Conservation (phyloP, 768 basidiomycete species). For the Hypholoma fasciculare region DNA sequence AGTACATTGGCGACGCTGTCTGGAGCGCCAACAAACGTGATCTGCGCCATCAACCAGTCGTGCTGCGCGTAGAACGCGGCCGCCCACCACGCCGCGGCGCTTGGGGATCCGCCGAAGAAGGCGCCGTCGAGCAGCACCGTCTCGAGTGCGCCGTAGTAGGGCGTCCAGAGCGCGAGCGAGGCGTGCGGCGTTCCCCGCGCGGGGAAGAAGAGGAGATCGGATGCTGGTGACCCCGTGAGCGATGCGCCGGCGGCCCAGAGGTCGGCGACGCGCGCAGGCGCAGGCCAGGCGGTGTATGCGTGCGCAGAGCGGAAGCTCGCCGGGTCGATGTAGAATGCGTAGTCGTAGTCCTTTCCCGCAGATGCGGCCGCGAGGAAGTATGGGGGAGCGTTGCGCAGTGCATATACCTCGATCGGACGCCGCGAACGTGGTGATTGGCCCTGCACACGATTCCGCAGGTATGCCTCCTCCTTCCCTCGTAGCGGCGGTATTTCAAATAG, state of each 20-base stretch:
- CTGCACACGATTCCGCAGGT: slow-evolving; percentile 40
- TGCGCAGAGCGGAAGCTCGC: slow-evolving; percentile 49
- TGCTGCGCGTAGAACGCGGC: slow-evolving; percentile 50
- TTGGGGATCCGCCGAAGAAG: slow-evolving; percentile 53
- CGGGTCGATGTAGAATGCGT: slow-evolving; percentile 59
- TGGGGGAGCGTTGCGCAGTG: slow-evolving; percentile 53
- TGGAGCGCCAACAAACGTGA: slow-evolving; percentile 55
- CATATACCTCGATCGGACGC: slow-evolving; percentile 50
- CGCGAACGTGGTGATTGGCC: slow-evolving; percentile 39
- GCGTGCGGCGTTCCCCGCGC: slow-evolving; percentile 34
- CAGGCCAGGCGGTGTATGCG: slow-evolving; percentile 47
- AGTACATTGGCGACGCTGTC: slow-evolving; percentile 29
- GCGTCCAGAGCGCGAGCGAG: slow-evolving; percentile 38
- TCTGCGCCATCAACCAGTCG: slow-evolving; percentile 44
- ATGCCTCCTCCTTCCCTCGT: slow-evolving; percentile 28
- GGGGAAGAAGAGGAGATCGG: slow-evolving; percentile 51
- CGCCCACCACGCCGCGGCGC: slow-evolving; percentile 46
- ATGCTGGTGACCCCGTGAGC: slow-evolving; percentile 28
- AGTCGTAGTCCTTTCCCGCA: slow-evolving; percentile 41
- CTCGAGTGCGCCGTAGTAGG: slow-evolving; percentile 50
- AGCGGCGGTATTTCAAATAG: slow-evolving; percentile 52
- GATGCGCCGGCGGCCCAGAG: slow-evolving; percentile 39
- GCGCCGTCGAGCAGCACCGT: slow-evolving; percentile 53
- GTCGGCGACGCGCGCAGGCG: slow-evolving; percentile 35
- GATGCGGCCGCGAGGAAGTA: slow-evolving; percentile 46